Evolutionary conservation across 805 yeast species (phyloP), one percentile per base, ranked within the genome.

Genomic region (Starmerella apicola): DNA sequence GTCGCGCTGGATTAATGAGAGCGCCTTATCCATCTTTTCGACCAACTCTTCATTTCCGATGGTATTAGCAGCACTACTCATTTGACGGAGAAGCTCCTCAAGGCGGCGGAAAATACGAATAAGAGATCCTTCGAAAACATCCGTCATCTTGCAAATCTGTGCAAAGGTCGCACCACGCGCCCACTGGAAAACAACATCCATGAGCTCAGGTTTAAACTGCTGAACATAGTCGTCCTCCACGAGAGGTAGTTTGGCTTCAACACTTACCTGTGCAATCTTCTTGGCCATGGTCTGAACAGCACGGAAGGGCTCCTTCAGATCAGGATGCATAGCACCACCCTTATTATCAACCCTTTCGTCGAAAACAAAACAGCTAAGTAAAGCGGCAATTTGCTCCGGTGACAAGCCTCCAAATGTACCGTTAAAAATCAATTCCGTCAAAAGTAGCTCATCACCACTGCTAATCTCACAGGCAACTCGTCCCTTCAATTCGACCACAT

Each of bases 181-280:
- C 99, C 99, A 91, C 35, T 88, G 81, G 60, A 66, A 84, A 1
- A 91, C 95, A 37, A 91, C 96, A 58, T 86, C 97, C 97, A 91
- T 88, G 45, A 91, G 68, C 57, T 91, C 95, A 16, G 85, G 79
- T 62, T 94, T 76, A 66, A 91, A 93, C 21, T 80, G 71, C 57
- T 85, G 95, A 30, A 91, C 80, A 56, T 91, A 91, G 42, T 86
- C 97, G 54, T 84, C 83, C 56, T 88, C 97, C 5, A 76, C 78
- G 35, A 91, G 66, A 45, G 88, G 96, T 37, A 91, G 69, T 62
- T 91, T 86, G 59, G 88, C 80, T 57, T 91, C 97, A 50, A 74
- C 78, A 49, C 82, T 81, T 10, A 85, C 75, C 55, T 84, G 83
- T 25, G 97, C 98, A 45, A 93, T 78, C 55, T 81, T 78, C 22